phyloP scores from a whole-genome alignment of 345 rosid genomes.

The Noccaea bulbosa region DNA sequence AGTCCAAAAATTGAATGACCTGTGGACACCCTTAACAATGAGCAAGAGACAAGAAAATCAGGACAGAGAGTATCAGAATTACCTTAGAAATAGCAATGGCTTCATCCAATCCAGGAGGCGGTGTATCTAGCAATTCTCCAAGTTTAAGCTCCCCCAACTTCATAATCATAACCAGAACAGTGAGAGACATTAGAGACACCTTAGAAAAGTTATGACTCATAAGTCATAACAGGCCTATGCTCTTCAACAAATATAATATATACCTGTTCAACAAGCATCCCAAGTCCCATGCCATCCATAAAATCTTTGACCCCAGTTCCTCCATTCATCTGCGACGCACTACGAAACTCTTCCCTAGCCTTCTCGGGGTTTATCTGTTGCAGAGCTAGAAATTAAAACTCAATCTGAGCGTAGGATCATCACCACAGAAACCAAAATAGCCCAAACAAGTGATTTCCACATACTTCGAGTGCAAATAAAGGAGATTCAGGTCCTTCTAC shows the following conservation, averaged over 20 bases:
- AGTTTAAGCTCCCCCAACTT: slow-evolving; percentile 93
- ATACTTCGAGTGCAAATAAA: slow-evolving; percentile 93
- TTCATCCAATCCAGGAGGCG: slow-evolving; percentile 99
- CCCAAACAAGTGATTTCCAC: slow-evolving; percentile 14
- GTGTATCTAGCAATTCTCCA: slow-evolving; percentile 92
- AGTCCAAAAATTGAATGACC: slow-evolving; percentile 98
- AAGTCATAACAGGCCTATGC: no score
- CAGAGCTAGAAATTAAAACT: slow-evolving; percentile 48
- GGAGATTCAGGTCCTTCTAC: slow-evolving; percentile 95
- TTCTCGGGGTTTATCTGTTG: slow-evolving; percentile 91
- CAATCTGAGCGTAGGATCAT: slow-evolving; percentile 25
- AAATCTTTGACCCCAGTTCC: slow-evolving; percentile 92
- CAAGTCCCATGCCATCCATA: slow-evolving; percentile 99
- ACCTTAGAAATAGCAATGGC: slow-evolving; percentile 98
- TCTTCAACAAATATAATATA: slow-evolving; percentile 15
- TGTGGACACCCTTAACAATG: slow-evolving; percentile 44
- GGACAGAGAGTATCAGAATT: background rate
- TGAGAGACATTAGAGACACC: background rate
- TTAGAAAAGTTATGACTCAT: no score
- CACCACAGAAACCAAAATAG: slow-evolving; percentile 13
- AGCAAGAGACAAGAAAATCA: slow-evolving; percentile 34
- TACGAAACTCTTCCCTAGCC: slow-evolving; percentile 92
- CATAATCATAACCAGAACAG: slow-evolving; percentile 7
- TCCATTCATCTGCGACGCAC: slow-evolving; percentile 65
- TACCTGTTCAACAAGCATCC: slow-evolving; percentile 93